Conservation (phyloP, 306 rosid genomes). For the Benincasa hispida region DNA sequence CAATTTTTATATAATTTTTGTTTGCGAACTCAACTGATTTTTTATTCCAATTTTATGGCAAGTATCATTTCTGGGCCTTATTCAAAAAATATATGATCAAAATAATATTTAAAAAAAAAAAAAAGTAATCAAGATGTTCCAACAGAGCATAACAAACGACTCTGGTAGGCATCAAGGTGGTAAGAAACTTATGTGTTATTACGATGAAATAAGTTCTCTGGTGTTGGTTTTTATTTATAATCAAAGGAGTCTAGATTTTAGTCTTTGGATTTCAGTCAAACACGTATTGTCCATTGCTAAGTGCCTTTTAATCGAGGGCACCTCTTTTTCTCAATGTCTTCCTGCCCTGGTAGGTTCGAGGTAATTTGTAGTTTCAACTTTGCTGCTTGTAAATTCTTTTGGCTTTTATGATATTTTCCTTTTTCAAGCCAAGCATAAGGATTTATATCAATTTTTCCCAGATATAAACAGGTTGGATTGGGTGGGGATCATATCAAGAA, state of each 20-base stretch:
- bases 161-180: no score
- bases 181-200: no score
- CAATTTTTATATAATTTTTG: no score
- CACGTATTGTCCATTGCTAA: neutral
- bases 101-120: no score
- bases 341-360: neutral
- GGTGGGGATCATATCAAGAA: no score
- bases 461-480: no score
- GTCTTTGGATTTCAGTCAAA: neutral
- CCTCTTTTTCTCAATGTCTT: neutral
- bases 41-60: no score
- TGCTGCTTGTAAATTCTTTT: neutral
- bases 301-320: neutral
- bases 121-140: no score
- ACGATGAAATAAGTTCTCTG: neutral
- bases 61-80: no score
- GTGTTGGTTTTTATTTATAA: neutral
- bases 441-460: neutral
- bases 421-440: neutral
- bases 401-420: neutral
- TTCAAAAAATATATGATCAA: no score
- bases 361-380: neutral
- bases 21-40: no score
- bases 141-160: no score
- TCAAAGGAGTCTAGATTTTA: neutral